Conservation (phyloP, 768 basidiomycete genomes). For the Termitomyces sp. region DNA sequence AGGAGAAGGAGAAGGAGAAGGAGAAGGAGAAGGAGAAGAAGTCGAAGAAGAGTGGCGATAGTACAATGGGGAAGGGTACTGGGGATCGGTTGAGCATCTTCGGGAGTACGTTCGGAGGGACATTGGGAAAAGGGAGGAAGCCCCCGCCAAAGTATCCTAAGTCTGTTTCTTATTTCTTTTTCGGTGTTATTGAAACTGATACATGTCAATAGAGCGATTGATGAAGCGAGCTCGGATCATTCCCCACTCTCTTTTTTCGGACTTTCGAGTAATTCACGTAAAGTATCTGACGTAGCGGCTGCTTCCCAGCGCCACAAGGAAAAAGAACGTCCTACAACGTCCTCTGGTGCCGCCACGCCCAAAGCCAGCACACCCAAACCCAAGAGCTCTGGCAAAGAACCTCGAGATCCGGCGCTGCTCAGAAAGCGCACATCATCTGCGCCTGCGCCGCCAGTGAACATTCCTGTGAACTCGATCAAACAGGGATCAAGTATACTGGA, state of each 20-base stretch:
- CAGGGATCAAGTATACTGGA: conserved; percentile 73
- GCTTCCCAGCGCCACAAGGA: conserved; percentile 21
- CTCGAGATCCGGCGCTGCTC: conserved; percentile 33
- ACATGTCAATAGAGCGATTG: conserved; percentile 18
- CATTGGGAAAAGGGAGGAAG: conserved; percentile 67
- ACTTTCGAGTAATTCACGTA: conserved; percentile 36
- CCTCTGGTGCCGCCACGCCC: background rate
- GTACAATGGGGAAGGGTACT: conserved; percentile 39
- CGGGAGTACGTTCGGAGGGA: conserved; percentile 54
- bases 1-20: conserved; percentile 16
- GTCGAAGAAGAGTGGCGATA: conserved; percentile 29
- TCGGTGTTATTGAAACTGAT: background rate
- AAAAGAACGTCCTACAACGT: conserved; percentile 19
- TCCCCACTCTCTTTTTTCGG: conserved; percentile 44
- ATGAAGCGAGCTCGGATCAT: conserved; percentile 17
- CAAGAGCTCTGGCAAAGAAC: conserved; percentile 17
- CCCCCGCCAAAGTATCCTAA: conserved; percentile 70
- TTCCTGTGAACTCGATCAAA: conserved; percentile 32
- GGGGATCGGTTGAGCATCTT: conserved; percentile 79
- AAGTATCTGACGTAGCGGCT: conserved; percentile 22
- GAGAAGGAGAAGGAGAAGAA: conserved; percentile 16
- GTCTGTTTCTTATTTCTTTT: conserved; percentile 35
- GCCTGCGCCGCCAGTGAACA: conserved; percentile 14
- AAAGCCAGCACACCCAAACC: conserved; percentile 20
- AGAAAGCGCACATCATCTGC: conserved; percentile 52